These are phyloP conservation scores for Blastocladiella emersonii DNA, from an alignment of 371 early-diverging fungal species.

Conservation along the genomic window DNA sequence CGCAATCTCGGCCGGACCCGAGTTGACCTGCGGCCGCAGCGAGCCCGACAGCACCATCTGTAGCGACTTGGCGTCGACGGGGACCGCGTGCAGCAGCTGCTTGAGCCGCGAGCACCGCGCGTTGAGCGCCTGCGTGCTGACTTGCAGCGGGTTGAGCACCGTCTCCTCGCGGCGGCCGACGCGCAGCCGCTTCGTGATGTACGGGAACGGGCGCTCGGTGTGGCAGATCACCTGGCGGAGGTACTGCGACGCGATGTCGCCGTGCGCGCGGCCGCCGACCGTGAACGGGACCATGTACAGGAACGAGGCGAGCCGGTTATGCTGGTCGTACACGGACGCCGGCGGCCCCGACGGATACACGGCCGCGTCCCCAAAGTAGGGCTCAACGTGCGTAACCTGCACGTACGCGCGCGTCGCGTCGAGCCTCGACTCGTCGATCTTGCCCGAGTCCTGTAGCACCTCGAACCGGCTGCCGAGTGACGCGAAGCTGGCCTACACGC, in stretches of 20 bases:
- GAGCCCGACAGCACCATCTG: slow-evolving; percentile 10
- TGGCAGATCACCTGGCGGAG: slow-evolving; percentile 7
- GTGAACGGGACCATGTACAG: slow-evolving; percentile 11
- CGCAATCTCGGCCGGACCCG: slow-evolving; percentile 10
- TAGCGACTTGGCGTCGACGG: slow-evolving; percentile 7
- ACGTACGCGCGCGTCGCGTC: slow-evolving; percentile 9
- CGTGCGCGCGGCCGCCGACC: slow-evolving; percentile 8
- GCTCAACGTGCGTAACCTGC: slow-evolving; percentile 14
- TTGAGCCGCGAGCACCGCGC: slow-evolving; percentile 4
- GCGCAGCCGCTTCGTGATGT: slow-evolving; percentile 10
- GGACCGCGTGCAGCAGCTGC: neutral
- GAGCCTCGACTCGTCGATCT: slow-evolving; percentile 8
- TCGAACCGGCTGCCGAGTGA: slow-evolving; percentile 1
- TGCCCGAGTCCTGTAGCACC: slow-evolving; percentile 11
- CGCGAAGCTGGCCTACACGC: neutral
- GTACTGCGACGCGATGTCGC: slow-evolving; percentile 9
- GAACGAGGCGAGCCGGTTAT: slow-evolving; percentile 1
- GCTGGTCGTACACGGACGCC: neutral
- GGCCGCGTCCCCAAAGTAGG: slow-evolving; percentile 5
- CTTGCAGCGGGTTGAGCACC: slow-evolving; percentile 10
- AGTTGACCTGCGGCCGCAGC: slow-evolving; percentile 12
- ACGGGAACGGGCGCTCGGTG: slow-evolving; percentile 8
- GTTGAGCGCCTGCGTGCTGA: slow-evolving; percentile 6
- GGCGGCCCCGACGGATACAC: neutral
- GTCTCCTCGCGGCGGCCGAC: neutral